Conservation (phyloP, 164 flowering plant genomes). For the Malania oleifera region DNA sequence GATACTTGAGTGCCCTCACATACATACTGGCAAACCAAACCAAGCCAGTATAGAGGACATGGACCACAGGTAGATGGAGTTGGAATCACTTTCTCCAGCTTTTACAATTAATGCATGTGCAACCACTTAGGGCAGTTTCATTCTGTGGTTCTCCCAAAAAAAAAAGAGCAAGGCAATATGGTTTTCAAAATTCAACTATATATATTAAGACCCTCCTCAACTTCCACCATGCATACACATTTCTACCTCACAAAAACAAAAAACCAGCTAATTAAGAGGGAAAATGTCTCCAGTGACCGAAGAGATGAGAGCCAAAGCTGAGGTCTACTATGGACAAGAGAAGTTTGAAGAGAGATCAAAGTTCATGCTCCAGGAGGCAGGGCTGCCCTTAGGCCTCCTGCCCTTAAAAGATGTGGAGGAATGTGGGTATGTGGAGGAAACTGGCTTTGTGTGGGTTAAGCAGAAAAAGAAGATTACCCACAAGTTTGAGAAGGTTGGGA, state of each 20-base stretch:
- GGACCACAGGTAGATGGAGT: too few species aligned
- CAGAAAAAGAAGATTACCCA: constrained; percentile 63
- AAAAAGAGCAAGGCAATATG: constrained; percentile 12
- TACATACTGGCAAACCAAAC: too few species aligned
- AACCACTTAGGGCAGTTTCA: too few species aligned
- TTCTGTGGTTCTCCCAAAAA: too few species aligned
- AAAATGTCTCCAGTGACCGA: constrained; percentile 51
- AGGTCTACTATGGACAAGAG: constrained; percentile 54
- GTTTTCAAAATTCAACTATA: constrained; percentile 15
- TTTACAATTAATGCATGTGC: too few species aligned
- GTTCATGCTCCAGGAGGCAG: constrained; percentile 43
- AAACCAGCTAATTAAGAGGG: not conserved
- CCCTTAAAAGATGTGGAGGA: constrained; percentile 60
- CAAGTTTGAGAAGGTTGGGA: constrained; percentile 58
- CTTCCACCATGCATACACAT: too few species aligned
- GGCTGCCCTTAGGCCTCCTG: constrained; percentile 67
- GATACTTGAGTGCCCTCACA: too few species aligned
- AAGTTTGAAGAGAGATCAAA: constrained; percentile 43
- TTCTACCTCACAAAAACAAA: not conserved
- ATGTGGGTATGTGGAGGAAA: constrained; percentile 46
- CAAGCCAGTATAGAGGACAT: too few species aligned
- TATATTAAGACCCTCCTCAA: constrained; percentile 11
- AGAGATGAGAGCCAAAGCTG: constrained; percentile 59
- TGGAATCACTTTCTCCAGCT: too few species aligned
- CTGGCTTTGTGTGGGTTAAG: constrained; percentile 81